Evolutionary conservation across 495 filamentous ascomycete genomes (phyloP).

Genomic region (Lichina pygmaea): DNA sequence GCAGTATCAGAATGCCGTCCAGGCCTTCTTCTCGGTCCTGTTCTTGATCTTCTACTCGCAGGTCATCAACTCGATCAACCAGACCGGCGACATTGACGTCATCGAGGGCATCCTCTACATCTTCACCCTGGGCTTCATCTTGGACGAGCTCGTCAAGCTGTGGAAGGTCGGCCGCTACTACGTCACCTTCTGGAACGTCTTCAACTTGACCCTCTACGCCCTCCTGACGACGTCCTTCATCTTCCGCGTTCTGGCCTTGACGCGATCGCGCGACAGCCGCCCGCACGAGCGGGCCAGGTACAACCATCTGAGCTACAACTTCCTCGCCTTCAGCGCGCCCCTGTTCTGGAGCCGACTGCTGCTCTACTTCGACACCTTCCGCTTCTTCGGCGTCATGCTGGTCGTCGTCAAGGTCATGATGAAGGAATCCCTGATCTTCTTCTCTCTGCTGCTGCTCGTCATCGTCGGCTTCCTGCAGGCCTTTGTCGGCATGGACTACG

Average conservation of each 20-base stretch:
- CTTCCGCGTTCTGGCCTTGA: constrained; percentile 48
- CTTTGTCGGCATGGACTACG: constrained; percentile 78
- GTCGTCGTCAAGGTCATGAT: constrained; percentile 97
- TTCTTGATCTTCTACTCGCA: constrained; percentile 68
- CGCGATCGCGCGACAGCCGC: constrained; percentile 25
- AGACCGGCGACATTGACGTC: constrained; percentile 51
- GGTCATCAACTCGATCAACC: constrained; percentile 81
- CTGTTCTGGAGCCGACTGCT: constrained; percentile 94
- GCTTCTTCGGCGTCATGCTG: constrained; percentile 94
- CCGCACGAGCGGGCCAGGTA: constrained; percentile 26
- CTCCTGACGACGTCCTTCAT: constrained; percentile 52
- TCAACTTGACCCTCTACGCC: constrained; percentile 61
- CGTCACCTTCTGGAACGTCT: constrained; percentile 83
- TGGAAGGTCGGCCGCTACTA: constrained; percentile 83
- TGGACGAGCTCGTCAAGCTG: constrained; percentile 62
- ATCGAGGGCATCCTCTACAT: constrained; percentile 64
- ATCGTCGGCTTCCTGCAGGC: constrained; percentile 80
- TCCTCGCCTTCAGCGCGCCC: constrained; percentile 67
- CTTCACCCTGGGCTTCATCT: constrained; percentile 82
- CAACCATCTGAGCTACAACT: constrained; percentile 75
- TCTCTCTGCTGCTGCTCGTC: constrained; percentile 70
- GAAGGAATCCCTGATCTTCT: constrained; percentile 95
- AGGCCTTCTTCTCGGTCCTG: constrained; percentile 59
- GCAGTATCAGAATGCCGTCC: constrained; percentile 69
- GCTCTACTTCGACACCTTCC: constrained; percentile 76